These are phyloP conservation scores for Triglochin maritima DNA, from an alignment of 106 monocot genomes.

Conservation along the genomic window DNA sequence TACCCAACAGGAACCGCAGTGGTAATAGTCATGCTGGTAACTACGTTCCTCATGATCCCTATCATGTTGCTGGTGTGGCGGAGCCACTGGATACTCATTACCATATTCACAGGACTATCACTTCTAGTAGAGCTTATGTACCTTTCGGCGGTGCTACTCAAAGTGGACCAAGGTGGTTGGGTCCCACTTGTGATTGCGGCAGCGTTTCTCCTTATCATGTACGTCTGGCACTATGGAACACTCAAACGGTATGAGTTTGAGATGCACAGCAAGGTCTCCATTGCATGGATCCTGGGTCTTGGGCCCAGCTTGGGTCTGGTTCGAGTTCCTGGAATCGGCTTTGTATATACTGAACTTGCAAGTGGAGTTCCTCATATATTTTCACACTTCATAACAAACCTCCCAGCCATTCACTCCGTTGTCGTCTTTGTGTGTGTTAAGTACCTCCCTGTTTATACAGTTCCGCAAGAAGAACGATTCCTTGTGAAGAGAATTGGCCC, in stretches of 20 bases:
- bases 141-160: constrained; percentile 76
- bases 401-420: constrained; percentile 79
- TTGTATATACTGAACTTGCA: constrained; percentile 79
- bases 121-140: constrained; percentile 74
- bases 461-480: constrained; percentile 60
- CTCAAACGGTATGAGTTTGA: constrained; percentile 82
- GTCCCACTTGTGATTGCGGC: constrained; percentile 74
- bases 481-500: constrained; percentile 78
- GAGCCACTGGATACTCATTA: constrained; percentile 71
- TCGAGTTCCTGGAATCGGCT: constrained; percentile 83
- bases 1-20: constrained; percentile 70
- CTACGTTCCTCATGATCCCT: constrained; percentile 82
- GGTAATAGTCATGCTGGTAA: constrained; percentile 91
- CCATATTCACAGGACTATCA: constrained; percentile 57
- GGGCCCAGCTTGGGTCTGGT: constrained; percentile 86
- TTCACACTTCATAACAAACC: constrained; percentile 90
- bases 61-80: constrained; percentile 91
- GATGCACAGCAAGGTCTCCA: constrained; percentile 70
- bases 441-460: constrained; percentile 80
- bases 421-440: constrained; percentile 82
- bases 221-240: constrained; percentile 74
- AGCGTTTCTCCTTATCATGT: constrained; percentile 67
- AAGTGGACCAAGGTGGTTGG: constrained; percentile 90
- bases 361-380: constrained; percentile 85
- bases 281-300: constrained; percentile 93